phyloP scores from a whole-genome alignment of 2,329 filamentous ascomycete genomes.

The Colletotrichum sp. region DNA sequence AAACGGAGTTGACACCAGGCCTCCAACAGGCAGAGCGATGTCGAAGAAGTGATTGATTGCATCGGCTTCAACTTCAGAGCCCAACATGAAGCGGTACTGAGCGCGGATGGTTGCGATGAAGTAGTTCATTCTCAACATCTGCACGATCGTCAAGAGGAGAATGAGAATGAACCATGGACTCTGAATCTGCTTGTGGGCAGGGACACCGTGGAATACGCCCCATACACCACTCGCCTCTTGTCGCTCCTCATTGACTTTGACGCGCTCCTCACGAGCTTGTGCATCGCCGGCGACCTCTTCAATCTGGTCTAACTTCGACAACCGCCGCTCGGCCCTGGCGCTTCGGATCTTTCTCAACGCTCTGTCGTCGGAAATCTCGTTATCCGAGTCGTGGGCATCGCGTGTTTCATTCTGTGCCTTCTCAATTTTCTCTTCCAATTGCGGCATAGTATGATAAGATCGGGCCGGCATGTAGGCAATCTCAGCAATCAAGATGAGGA shows the following conservation, averaged over 20 bases:
- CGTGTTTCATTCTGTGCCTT: conserved; percentile 37
- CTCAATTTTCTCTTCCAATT: conserved; percentile 45
- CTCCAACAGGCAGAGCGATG: conserved; percentile 67
- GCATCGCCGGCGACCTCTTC: conserved; percentile 65
- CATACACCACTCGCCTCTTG: conserved; percentile 69
- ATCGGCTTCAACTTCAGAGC: conserved; percentile 45
- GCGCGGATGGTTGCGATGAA: conserved; percentile 69
- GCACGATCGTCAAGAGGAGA: conserved; percentile 64
- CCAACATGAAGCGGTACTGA: conserved; percentile 73
- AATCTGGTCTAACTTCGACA: conserved; percentile 65
- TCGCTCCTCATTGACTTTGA: conserved; percentile 61
- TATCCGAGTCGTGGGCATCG: conserved; percentile 59
- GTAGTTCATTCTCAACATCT: conserved; percentile 75
- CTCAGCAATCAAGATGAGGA: conserved; percentile 40
- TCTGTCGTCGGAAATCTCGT: conserved; percentile 51
- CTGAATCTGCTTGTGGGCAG: conserved; percentile 67
- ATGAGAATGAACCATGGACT: conserved; percentile 78
- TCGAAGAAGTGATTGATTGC: conserved; percentile 48
- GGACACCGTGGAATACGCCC: conserved; percentile 72
- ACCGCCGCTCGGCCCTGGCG: conserved; percentile 54
- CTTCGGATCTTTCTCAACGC: conserved; percentile 48
- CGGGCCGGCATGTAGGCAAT: conserved; percentile 42
- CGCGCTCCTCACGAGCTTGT: conserved; percentile 60
- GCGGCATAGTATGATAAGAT: conserved; percentile 42
- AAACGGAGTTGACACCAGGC: conserved; percentile 72